Conservation (phyloP, 805 yeast genomes). For the Wickerhamomyces chambardii region DNA sequence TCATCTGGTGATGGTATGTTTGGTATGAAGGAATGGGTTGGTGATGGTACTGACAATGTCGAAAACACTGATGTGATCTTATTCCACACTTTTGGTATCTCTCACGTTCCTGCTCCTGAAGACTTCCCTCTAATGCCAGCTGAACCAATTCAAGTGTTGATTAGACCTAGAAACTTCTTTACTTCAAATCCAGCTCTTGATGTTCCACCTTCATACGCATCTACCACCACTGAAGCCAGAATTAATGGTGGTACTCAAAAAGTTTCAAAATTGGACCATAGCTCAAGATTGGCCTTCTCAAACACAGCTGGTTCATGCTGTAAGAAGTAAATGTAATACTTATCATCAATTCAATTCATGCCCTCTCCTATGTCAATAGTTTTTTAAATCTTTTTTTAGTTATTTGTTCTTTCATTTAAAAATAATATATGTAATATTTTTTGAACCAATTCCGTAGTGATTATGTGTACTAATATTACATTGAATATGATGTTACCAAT, state of each 20-base stretch:
- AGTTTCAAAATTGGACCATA: constrained; percentile 31
- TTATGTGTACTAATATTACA: no score
- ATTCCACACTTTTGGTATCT: constrained; percentile 78
- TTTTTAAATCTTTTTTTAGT: no score
- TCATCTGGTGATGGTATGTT: constrained; percentile 61
- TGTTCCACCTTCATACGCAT: constrained; percentile 54
- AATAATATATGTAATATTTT: no score
- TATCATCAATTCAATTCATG: background rate
- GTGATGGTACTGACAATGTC: constrained; percentile 46
- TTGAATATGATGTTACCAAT: no score
- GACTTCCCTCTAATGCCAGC: constrained; percentile 89
- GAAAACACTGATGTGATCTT: constrained; percentile 65
- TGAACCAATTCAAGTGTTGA: constrained; percentile 65
- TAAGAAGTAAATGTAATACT: background rate
- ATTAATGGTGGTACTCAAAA: constrained; percentile 27
- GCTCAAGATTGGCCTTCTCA: constrained; percentile 44
- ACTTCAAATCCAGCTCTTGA: constrained; percentile 71
- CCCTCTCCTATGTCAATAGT: no score
- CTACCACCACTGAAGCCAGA: constrained; percentile 37
- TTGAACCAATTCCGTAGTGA: no score
- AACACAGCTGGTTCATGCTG: constrained; percentile 8
- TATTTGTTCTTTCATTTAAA: no score
- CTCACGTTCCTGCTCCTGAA: constrained; percentile 85
- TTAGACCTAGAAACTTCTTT: constrained; percentile 77
- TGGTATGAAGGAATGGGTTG: constrained; percentile 65